Evolutionary conservation across 164 flowering plant genomes (phyloP).

Genomic region (Aristolochia californica): DNA sequence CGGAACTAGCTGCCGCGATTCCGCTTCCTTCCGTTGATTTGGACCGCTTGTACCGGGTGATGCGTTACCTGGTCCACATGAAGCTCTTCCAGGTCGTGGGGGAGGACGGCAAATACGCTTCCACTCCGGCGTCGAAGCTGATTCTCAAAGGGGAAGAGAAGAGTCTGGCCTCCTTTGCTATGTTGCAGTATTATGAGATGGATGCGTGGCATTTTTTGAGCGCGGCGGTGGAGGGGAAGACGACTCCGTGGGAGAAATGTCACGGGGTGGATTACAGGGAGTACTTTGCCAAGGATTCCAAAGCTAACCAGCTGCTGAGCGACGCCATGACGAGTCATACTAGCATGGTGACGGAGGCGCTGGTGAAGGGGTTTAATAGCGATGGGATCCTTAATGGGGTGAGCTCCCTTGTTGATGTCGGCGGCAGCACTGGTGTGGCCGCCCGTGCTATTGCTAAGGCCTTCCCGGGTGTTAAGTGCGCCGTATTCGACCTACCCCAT

Average conservation of each 20-base stretch:
- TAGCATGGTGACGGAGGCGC: conserved; percentile 2
- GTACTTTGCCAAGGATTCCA: background rate
- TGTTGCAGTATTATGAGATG: conserved; percentile 6
- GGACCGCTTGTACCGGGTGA: conserved; percentile 28
- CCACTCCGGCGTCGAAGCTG: conserved; percentile 5
- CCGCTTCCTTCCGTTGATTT: conserved; percentile 16
- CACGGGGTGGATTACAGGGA: conserved; percentile 10
- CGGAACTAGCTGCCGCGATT: conserved; percentile 16
- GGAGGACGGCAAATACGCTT: background rate
- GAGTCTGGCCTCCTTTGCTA: conserved; percentile 6
- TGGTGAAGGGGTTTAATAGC: conserved; percentile 8
- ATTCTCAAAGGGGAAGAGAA: background rate
- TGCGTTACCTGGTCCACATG: conserved; percentile 33
- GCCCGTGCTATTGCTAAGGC: conserved; percentile 6
- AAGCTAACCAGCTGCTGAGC: conserved; percentile 4
- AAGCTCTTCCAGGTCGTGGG: conserved; percentile 17
- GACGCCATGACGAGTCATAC: conserved; percentile 9
- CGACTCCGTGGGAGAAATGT: conserved; percentile 29
- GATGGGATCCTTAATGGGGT: conserved; percentile 5
- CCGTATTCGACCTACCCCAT: conserved; percentile 11
- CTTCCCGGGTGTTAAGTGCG: conserved; percentile 4
- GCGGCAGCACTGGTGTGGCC: conserved; percentile 8
- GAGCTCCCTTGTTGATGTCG: conserved; percentile 8
- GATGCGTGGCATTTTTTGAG: conserved; percentile 3
- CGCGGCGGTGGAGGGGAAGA: conserved; percentile 5